A percentile compares a stretch with the other conserved stretches of the same genome.
These are phyloP conservation scores for Dipteronia sinensis DNA, from an alignment of 345 rosid genomes.

Conservation along the genomic window DNA sequence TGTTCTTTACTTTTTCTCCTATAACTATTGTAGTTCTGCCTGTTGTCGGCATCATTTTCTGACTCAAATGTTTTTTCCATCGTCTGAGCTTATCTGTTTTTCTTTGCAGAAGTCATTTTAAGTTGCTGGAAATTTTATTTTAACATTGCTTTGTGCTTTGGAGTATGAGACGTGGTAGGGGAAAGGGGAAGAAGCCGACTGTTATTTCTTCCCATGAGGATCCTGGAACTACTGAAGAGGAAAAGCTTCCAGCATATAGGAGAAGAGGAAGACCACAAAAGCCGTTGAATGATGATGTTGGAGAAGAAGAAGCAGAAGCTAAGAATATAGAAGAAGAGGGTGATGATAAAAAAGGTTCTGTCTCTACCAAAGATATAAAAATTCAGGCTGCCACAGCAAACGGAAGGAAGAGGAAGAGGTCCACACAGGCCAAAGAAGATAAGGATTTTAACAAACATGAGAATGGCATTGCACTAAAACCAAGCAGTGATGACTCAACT, in stretches of 20 bases:
- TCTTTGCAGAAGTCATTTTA: conserved; percentile 22
- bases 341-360: conserved; percentile 35
- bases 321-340: conserved; percentile 48
- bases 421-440: conserved; percentile 42
- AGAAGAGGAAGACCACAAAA: conserved; percentile 81
- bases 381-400: conserved; percentile 38
- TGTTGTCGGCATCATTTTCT: background rate
- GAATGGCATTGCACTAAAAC: conserved; percentile 44
- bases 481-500: conserved; percentile 40
- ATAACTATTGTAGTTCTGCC: background rate
- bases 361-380: conserved; percentile 42
- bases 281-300: conserved; percentile 48
- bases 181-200: conserved; percentile 70
- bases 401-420: conserved; percentile 59
- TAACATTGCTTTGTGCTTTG: background rate
- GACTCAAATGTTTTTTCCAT: background rate
- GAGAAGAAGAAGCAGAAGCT: conserved; percentile 30
- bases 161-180: conserved; percentile 68
- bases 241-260: conserved; percentile 48
- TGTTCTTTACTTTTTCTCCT: conserved; percentile 5
- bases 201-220: conserved; percentile 46
- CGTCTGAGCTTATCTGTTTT: conserved; percentile 8
- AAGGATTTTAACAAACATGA: conserved; percentile 45
- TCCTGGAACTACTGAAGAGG: conserved; percentile 64
- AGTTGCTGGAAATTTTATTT: conserved; percentile 11